Evolutionary conservation across 2,329 filamentous ascomycete genomes (phyloP).

Genomic region (Stachybotrys chartarum): DNA sequence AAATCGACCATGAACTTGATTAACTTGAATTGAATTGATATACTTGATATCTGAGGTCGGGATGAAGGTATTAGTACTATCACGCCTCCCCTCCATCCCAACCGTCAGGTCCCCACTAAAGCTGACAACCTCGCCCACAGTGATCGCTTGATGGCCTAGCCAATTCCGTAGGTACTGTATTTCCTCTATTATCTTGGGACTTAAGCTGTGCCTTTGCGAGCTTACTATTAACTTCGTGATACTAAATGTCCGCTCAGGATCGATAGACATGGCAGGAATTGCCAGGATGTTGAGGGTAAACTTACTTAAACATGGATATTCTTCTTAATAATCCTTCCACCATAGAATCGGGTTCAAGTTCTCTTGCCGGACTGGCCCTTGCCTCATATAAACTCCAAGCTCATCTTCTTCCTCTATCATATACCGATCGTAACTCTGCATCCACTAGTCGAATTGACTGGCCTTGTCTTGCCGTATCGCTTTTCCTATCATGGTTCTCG

Average conservation of each 20-base stretch:
- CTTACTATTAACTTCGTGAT: not conserved
- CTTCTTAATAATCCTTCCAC: constrained; percentile 1
- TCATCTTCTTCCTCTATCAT: constrained; percentile 1
- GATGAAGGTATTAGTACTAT: not conserved
- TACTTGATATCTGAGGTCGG: not conserved
- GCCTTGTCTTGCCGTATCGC: not conserved
- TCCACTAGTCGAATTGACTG: constrained; percentile 1
- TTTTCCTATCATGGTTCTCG: not conserved
- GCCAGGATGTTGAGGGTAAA: constrained; percentile 1
- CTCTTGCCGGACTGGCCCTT: constrained; percentile 1
- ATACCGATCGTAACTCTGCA: not conserved
- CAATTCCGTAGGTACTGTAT: not conserved
- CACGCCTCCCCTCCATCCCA: constrained; percentile 1
- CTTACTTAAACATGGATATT: not conserved
- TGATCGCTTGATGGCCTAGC: constrained; percentile 1
- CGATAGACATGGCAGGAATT: constrained; percentile 1
- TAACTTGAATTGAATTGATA: constrained; percentile 1
- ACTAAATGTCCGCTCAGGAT: constrained; percentile 1
- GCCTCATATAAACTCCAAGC: constrained; percentile 1
- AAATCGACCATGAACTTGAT: not conserved
- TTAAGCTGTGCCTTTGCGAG: constrained; percentile 1
- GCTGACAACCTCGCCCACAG: constrained; percentile 1
- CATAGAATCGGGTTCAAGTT: constrained; percentile 1
- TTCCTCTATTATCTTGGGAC: constrained; percentile 1
- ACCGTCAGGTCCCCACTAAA: not conserved